These are phyloP conservation scores for Diutina catenulata DNA, from an alignment of 1,139 yeast genomes.

Conservation along the genomic window DNA sequence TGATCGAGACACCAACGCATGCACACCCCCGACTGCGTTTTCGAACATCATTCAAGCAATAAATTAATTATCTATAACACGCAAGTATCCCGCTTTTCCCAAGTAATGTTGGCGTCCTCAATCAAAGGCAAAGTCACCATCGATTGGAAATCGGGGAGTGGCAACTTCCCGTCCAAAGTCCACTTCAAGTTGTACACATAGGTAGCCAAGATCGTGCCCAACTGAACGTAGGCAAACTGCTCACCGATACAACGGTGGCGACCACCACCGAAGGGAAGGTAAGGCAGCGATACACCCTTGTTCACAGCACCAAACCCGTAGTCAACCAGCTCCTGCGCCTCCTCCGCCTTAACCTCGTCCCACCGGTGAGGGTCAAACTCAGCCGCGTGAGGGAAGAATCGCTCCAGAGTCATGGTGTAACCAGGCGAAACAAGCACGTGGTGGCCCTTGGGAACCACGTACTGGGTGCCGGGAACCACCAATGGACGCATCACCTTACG, in stretches of 20 bases:
- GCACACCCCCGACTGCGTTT: background rate
- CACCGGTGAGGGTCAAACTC: conserved; percentile 82
- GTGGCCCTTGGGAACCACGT: conserved; percentile 82
- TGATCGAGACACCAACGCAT: too few relatives aligned
- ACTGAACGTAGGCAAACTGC: conserved; percentile 92
- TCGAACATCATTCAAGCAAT: background rate
- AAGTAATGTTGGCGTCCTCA: conserved; percentile 43
- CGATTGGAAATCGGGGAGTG: conserved; percentile 61
- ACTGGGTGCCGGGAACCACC: conserved; percentile 69
- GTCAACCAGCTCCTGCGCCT: conserved; percentile 54
- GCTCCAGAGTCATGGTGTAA: conserved; percentile 65
- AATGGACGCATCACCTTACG: conserved; percentile 77
- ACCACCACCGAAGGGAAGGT: conserved; percentile 98
- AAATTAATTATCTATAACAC: background rate
- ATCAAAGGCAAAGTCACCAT: conserved; percentile 82
- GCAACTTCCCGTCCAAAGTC: conserved; percentile 31
- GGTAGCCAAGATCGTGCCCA: conserved; percentile 74
- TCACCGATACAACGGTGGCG: conserved; percentile 99
- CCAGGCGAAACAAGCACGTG: conserved; percentile 92
- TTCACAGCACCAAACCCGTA: conserved; percentile 94
- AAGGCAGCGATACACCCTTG: conserved; percentile 92
- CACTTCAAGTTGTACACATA: conserved; percentile 70
- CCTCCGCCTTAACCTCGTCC: conserved; percentile 32
- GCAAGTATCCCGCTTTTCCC: conserved; percentile 5
- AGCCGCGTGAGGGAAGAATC: conserved; percentile 65